Base-by-base conservation (phyloP, 2,329 filamentous ascomycete genomes). In the Exophiala phaeomuriformis region DNA sequence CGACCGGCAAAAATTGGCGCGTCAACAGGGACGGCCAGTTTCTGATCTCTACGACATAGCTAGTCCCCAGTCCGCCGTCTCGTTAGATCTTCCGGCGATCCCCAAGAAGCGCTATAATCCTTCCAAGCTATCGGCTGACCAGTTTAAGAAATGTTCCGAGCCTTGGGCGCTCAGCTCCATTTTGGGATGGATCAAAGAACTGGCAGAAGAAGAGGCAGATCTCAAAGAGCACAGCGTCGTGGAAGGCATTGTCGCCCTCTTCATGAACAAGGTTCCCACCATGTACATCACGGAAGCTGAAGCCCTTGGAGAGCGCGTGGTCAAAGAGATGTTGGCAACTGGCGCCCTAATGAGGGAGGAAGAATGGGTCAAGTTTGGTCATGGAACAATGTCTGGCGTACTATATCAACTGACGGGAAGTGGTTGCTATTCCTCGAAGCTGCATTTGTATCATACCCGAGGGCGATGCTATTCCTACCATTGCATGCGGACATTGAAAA, bases 211-310 rank as follows among this genome's bases (percentile, higher is more conserved):
- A 37, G 91, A 96, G 65, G 83, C 85, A 7, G 90, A 98, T 68
- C 73, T 98, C 44, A 90, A 86, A 66, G 82, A 86, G 65, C 87
- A 89, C 65, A 84, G 86, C 1, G 83, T 98, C 48, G 85, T 89
- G 54, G 90, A 97, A 62, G 90, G 88, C 2, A 77, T 98, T 40
- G 84, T 95, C 40, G 86, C 84, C 31, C 75, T 98, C 4, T 97
- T 98, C 68, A 95, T 88, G 1, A 81, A 88, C 71, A 97, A 96
- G 69, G 90, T 98, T 0, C 90, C 93, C 0, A 98, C 90, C 0
- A 96, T 98, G 89, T 97, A 98, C 64, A 91, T 93, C 40, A 90
- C 91, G 4, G 94, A 98, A 74, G 93, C 93, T 0, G 93, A 98
- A 68, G 85, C 84, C 1, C 76, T 98, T 48, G 88, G 88, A 57